phyloP scores from a whole-genome alignment of 2,329 filamentous ascomycete species.

The Torrubiellomyces zombiae region DNA sequence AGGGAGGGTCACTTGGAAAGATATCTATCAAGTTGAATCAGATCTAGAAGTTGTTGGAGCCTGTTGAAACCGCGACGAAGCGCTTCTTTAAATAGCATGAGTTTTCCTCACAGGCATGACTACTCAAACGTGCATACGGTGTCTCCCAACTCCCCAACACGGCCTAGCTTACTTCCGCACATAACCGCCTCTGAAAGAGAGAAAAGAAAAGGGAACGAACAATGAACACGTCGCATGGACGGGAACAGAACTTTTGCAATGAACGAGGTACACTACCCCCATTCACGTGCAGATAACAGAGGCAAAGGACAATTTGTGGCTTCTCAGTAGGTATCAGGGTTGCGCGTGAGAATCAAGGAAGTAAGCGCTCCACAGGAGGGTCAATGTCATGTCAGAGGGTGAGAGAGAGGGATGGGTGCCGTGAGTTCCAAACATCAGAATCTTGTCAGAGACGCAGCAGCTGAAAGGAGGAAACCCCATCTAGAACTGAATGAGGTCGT shows the following conservation, averaged over 20 bases:
- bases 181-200: background rate
- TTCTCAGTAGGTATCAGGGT: too few relatives aligned
- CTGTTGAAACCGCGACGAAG: slow-evolving; percentile 14
- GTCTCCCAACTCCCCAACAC: slow-evolving; percentile 1
- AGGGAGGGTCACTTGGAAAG: slow-evolving; percentile 3
- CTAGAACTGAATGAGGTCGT: slow-evolving; percentile 50
- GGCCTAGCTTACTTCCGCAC: background rate
- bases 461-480: slow-evolving; percentile 2
- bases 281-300: slow-evolving; percentile 1
- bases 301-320: too few relatives aligned
- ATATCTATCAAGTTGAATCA: slow-evolving; percentile 9
- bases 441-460: background rate
- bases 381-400: slow-evolving; percentile 2
- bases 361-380: background rate
- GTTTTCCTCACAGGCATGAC: too few relatives aligned
- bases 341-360: background rate
- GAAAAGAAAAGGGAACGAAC: background rate
- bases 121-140: slow-evolving; percentile 1
- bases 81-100: slow-evolving; percentile 17
- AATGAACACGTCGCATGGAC: slow-evolving; percentile 1
- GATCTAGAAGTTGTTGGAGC: slow-evolving; percentile 18
- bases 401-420: slow-evolving; percentile 1
- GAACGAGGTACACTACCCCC: background rate
- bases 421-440: background rate
- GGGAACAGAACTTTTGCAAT: background rate